A percentile compares a stretch with the other conserved stretches of the same genome.
Evolutionary conservation across 169 alveolate genomes (phyloP).

Genomic region (Eimeria necatrix): DNA sequence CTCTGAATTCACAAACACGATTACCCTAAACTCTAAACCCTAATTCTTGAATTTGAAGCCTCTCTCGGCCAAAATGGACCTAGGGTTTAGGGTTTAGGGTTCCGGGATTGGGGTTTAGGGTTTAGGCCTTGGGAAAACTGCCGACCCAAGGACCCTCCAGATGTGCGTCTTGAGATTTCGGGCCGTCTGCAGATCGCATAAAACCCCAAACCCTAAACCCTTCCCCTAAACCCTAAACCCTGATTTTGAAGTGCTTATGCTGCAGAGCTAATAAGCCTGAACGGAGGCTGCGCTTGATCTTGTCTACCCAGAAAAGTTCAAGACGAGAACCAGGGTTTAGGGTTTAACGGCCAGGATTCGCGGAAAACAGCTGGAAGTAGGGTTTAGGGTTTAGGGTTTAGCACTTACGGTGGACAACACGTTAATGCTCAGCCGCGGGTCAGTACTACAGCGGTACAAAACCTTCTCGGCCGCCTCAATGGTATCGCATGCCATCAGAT

Average conservation of each 20-base stretch:
- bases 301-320: too few species aligned
- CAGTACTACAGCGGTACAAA: conserved; percentile 71
- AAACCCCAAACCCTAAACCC: conserved; percentile 23
- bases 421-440: conserved; percentile 69
- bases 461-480: conserved; percentile 57
- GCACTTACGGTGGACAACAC: conserved; percentile 36
- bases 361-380: too few species aligned
- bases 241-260: too few species aligned
- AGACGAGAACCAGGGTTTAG: too few species aligned
- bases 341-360: neutral
- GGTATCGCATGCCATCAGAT: conserved; percentile 70
- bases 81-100: neutral
- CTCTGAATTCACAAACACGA: conserved; percentile 5
- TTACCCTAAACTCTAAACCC: neutral
- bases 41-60: neutral
- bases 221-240: conserved; percentile 5
- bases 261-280: too few species aligned
- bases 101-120: neutral
- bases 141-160: conserved; percentile 42
- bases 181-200: conserved; percentile 65
- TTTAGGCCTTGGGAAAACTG: neutral
- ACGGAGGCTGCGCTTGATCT: too few species aligned
- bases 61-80: neutral
- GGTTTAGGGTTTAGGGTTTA: neutral
- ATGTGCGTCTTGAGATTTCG: conserved; percentile 28